Conservation (phyloP, 306 rosid genomes). For the Rubus parviflorus region DNA sequence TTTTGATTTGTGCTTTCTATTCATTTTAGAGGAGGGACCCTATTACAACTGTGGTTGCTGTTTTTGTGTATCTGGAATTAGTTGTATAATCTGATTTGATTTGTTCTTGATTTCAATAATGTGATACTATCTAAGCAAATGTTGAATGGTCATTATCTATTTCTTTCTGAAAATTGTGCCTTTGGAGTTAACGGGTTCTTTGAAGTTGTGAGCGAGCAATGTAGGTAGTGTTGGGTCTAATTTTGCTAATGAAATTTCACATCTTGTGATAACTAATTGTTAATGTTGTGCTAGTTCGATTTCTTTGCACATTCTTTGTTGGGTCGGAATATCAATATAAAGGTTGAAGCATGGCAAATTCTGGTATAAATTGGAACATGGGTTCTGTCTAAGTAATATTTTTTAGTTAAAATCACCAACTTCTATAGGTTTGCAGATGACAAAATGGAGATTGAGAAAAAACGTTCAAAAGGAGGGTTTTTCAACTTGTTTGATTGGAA, state of each 20-base stretch:
- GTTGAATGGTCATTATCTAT: neutral
- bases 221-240: neutral
- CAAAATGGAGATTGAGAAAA: slow-evolving; percentile 72
- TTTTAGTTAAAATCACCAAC: slow-evolving; percentile 1
- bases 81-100: slow-evolving; percentile 7
- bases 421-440: slow-evolving; percentile 24
- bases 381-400: neutral
- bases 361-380: slow-evolving; percentile 13
- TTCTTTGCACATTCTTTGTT: slow-evolving; percentile 8
- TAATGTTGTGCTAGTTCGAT: neutral
- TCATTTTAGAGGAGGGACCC: neutral
- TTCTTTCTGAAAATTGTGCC: neutral
- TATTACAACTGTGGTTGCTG: slow-evolving; percentile 4
- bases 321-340: neutral
- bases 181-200: neutral
- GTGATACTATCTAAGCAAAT: neutral
- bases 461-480: slow-evolving; percentile 83
- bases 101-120: neutral
- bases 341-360: neutral
- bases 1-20: slow-evolving; percentile 4
- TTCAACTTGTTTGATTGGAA: slow-evolving; percentile 92
- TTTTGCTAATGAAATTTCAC: neutral
- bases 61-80: neutral
- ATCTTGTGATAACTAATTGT: neutral
- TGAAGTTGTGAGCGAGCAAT: slow-evolving; percentile 19